A percentile compares a stretch with the other conserved stretches of the same genome.
These are phyloP conservation scores for Cystobasidium ongulense DNA, from an alignment of 768 basidiomycete species.

Conservation along the genomic window DNA sequence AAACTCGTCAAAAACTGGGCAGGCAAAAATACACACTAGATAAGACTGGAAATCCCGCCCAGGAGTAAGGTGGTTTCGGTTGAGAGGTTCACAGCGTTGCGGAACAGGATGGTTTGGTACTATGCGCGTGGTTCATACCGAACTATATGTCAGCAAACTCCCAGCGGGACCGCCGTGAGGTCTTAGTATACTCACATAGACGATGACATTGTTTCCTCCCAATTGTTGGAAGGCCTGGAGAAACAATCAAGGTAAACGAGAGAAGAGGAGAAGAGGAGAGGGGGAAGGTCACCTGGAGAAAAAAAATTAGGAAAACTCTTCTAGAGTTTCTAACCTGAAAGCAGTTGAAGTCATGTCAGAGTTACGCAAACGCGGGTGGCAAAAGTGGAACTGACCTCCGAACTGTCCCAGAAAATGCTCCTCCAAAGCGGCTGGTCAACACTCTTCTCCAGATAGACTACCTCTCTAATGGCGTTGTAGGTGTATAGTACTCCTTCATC, in stretches of 20 bases:
- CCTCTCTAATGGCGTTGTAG: background rate
- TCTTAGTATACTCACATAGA: background rate
- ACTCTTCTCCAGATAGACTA: slow-evolving; percentile 2
- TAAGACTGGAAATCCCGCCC: background rate
- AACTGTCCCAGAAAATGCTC: slow-evolving; percentile 9
- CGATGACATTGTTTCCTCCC: slow-evolving; percentile 19
- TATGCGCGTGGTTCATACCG: background rate
- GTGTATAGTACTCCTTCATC: background rate
- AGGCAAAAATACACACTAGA: background rate
- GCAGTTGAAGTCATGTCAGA: background rate
- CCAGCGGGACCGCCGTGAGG: background rate
- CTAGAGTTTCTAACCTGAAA: slow-evolving; percentile 2
- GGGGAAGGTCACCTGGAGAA: too few species aligned
- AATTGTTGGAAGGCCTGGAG: slow-evolving; percentile 15
- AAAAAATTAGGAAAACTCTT: slow-evolving; percentile 9
- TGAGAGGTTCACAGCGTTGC: background rate
- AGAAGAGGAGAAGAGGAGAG: too few species aligned
- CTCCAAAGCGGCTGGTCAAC: slow-evolving; percentile 9
- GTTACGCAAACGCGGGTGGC: background rate
- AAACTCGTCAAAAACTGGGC: background rate
- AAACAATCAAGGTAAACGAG: too few species aligned
- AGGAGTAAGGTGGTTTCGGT: background rate
- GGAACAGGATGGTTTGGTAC: slow-evolving; percentile 22
- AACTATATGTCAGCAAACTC: background rate
- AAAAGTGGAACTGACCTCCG: background rate